Evolutionary conservation across 1,284 basidiomycete genomes (phyloP).

Genomic region (Ceraceosorus guamensis): DNA sequence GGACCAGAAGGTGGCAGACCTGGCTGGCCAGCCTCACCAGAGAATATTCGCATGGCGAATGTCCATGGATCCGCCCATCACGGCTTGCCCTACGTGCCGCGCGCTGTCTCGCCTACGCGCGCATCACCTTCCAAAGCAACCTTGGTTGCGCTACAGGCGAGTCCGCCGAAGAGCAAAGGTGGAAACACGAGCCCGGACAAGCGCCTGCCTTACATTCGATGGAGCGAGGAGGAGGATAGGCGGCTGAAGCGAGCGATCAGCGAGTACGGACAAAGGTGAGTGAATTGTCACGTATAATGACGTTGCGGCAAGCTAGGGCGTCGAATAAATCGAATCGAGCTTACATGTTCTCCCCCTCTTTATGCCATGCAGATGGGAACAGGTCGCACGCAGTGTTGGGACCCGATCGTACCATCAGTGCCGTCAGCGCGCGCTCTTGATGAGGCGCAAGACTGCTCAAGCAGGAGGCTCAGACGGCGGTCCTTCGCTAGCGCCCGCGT

Average conservation of each 20-base stretch:
- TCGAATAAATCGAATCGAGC: constrained; percentile 1
- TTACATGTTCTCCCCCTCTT: background rate
- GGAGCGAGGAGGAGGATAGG: constrained; percentile 44
- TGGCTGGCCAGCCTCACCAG: too few species aligned
- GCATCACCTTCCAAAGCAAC: background rate
- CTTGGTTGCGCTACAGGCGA: background rate
- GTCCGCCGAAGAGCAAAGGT: constrained; percentile 16
- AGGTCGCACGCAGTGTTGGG: constrained; percentile 45
- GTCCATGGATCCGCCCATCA: too few species aligned
- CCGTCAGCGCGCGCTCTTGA: constrained; percentile 46
- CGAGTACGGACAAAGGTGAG: constrained; percentile 39
- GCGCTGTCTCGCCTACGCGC: background rate
- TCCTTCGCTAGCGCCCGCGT: too few species aligned
- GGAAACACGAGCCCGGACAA: constrained; percentile 44
- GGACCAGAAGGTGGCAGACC: constrained; percentile 1
- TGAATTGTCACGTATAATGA: background rate
- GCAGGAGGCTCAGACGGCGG: too few species aligned
- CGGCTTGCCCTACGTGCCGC: too few species aligned
- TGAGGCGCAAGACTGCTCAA: constrained; percentile 34
- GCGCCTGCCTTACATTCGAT: constrained; percentile 45
- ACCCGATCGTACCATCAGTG: constrained; percentile 48
- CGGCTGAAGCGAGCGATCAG: constrained; percentile 44
- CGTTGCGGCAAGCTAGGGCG: too few species aligned
- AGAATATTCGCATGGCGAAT: too few species aligned
- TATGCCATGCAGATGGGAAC: constrained; percentile 27